Evolutionary conservation across 495 filamentous ascomycete genomes (phyloP), one percentile per base, ranked within the genome.

Genomic region (Penicilliopsis zonata): DNA sequence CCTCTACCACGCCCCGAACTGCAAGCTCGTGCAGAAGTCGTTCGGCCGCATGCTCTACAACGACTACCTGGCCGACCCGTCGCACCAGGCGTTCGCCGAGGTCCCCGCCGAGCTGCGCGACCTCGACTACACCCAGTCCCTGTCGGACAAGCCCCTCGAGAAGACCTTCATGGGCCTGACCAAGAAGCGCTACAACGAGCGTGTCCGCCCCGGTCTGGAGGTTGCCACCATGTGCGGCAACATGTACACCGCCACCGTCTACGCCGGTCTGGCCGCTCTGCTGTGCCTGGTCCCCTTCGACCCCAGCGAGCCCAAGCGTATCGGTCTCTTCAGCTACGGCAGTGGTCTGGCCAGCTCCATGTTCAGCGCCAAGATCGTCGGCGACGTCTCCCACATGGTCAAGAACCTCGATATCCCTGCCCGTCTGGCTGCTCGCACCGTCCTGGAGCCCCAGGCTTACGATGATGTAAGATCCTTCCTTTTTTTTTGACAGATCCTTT

Each of bases 191-290:
- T 96, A 86, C 66, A 74, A 78, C 42, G 76, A 86, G 58, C 82
- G 86, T 55, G 82, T 98, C 36, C 67, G 78, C 52, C 86, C 92
- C 22, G 62, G 69, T 49, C 81, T 90, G 51, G 67, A 92, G 53
- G 81, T 92, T 14, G 80, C 90, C 21, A 95, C 86, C 26, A 78
- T 85, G 65, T 94, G 86, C 59, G 92, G 90, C 58, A 98, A 98
- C 72, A 98, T 95, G 92, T 98, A 98, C 67, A 87, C 80, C 47
- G 90, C 80, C 30, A 94, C 84, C 52, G 82, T 98, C 43, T 98
- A 86, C 66, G 78, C 76, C 36, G 85, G 84, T 34, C 68, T 98
- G 27, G 72, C 75, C 53, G 79, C 76, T 44, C 53, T 96, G 37
- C 50, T 98, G 41, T 67, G 70, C 57, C 77, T 86, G 50, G 63